These are phyloP conservation scores for Russula olivacea DNA, from an alignment of 768 basidiomycete species.

Conservation along the genomic window DNA sequence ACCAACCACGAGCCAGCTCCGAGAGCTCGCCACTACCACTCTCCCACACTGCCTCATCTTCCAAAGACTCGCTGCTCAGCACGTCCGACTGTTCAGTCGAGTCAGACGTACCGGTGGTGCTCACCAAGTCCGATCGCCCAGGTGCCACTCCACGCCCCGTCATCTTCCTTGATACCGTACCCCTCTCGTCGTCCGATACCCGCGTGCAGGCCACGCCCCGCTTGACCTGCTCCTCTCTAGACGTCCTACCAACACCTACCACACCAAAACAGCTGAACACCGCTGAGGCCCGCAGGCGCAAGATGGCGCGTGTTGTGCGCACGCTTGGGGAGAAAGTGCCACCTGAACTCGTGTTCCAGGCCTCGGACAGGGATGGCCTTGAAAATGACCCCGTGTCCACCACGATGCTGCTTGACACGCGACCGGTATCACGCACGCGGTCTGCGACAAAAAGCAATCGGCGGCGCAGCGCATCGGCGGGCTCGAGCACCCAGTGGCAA, in stretches of 20 bases:
- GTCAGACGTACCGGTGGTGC: constrained; percentile 21
- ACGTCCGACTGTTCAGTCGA: constrained; percentile 28
- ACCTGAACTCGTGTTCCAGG: constrained; percentile 30
- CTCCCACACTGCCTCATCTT: constrained; percentile 25
- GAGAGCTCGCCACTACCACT: background rate
- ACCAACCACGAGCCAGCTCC: background rate
- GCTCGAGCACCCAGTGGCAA: background rate
- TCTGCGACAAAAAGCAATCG: background rate
- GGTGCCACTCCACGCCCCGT: constrained; percentile 29
- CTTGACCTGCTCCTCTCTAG: constrained; percentile 2
- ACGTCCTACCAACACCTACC: background rate
- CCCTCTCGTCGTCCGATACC: constrained; percentile 28
- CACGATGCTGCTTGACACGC: background rate
- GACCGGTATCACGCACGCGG: background rate
- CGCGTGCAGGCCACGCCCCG: constrained; percentile 36
- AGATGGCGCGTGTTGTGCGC: constrained; percentile 26
- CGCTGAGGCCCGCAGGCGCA: constrained; percentile 19
- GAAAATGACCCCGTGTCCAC: background rate
- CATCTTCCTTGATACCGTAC: constrained; percentile 32
- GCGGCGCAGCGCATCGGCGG: constrained; percentile 19
- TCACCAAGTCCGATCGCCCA: constrained; percentile 19
- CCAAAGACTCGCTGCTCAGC: constrained; percentile 26
- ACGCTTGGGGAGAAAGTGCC: constrained; percentile 32
- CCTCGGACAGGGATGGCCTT: background rate
- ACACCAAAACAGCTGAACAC: constrained; percentile 13